Base-by-base conservation (phyloP, 2,329 filamentous ascomycete species). In the Trichoderma cornu-damae region DNA sequence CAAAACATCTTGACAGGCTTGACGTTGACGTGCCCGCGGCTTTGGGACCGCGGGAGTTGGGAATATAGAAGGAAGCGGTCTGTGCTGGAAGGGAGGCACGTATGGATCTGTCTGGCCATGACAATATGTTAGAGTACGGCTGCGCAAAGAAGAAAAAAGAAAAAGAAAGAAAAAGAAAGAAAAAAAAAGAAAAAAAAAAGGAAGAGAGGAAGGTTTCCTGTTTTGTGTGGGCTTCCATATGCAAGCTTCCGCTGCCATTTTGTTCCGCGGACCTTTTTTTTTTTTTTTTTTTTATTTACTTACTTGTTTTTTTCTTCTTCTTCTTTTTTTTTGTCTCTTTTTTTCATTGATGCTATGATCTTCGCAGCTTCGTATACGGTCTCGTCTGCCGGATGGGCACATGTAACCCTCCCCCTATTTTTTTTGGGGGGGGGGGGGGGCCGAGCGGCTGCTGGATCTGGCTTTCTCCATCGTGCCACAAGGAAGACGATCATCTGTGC, bases 191-290 rank as follows among this genome's bases (percentile, higher is more conserved):
- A n/a, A n/a, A n/a, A n/a, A n/a, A 7, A 6, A 30, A 30, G 28
- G 2, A 35, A 2, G 4, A 11, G 32, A 35, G 7, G 32, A n/a
- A 14, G 11, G 14, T 2, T 14, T 5, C 9, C 1, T 35, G 9
- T 35, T 11, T 14, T 35, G 14, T 35, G 32, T 3, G n/a, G 20
- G 28, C 12, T n/a, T 47, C 22, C 6, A 26, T n/a, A n/a, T 55
- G 52, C 52, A 28, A 30, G 22, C 12, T 16, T n/a, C 52, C 52
- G 42, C 40, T 34, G 52, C 34, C 52, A 55, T 55, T 22, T 47
- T 16, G 16, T 40, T 38, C 32, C 22, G 22, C 22, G 9, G 30
- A 22, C 18, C 35, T 26, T 47, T n/a, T n/a, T n/a, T n/a, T n/a
- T n/a, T n/a, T n/a, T n/a, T n/a, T n/a, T n/a, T n/a, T n/a, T n/a